Percentiles rank a stretch among this genome's conserved stretches.
These are phyloP conservation scores for Pezicula carpinea DNA, from an alignment of 2,329 filamentous ascomycete genomes.

Conservation along the genomic window DNA sequence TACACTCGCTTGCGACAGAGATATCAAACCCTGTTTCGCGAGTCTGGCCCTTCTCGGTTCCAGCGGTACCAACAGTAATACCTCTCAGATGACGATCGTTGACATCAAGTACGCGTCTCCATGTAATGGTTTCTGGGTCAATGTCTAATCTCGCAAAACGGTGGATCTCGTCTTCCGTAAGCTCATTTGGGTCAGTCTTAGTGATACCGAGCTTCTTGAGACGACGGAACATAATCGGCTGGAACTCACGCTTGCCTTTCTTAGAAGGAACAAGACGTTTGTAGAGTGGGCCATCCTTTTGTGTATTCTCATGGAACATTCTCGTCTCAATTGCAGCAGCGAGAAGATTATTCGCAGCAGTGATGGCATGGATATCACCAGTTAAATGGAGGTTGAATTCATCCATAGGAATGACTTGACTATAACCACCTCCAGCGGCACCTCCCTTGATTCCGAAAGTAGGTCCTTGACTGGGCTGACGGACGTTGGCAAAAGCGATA, in stretches of 20 bases:
- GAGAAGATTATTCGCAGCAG: conserved; percentile 93
- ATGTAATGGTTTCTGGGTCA: conserved; percentile 94
- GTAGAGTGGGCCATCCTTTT: conserved; percentile 86
- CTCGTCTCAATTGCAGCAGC: conserved; percentile 95
- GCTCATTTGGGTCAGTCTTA: conserved; percentile 87
- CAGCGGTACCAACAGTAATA: conserved; percentile 81
- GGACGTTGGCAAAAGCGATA: conserved; percentile 91
- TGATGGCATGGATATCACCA: conserved; percentile 96
- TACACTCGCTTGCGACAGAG: conserved; percentile 94
- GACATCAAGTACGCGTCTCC: conserved; percentile 92
- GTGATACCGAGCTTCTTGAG: conserved; percentile 93
- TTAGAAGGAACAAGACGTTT: conserved; percentile 82
- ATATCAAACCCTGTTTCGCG: conserved; percentile 96
- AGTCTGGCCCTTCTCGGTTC: conserved; percentile 84
- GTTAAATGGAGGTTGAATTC: conserved; percentile 98
- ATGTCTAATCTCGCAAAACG: conserved; percentile 94
- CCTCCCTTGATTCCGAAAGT: conserved; percentile 99
- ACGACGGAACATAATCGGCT: conserved; percentile 86
- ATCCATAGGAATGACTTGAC: conserved; percentile 99
- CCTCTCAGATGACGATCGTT: conserved; percentile 92
- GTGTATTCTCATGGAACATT: conserved; percentile 96
- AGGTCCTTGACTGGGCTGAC: conserved; percentile 93
- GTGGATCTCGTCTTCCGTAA: conserved; percentile 83
- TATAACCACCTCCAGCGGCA: conserved; percentile 95
- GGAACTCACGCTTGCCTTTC: conserved; percentile 83